These are phyloP conservation scores for Heliamphora pulchella DNA, from an alignment of 179 eudicot species.

Conservation along the genomic window DNA sequence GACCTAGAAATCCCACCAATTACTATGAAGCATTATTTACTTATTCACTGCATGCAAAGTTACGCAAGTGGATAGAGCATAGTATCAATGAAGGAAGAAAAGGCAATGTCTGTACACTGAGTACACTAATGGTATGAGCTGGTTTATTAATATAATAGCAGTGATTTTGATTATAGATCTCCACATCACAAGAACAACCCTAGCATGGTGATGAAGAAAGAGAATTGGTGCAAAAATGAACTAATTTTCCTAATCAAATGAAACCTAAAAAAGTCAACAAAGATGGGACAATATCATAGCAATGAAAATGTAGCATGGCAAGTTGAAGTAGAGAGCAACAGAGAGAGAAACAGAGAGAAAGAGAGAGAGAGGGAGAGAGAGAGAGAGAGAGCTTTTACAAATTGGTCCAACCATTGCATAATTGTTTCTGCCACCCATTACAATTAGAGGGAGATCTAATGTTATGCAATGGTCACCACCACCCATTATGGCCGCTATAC, in stretches of 20 bases:
- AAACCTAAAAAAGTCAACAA: neutral
- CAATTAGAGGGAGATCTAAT: no score
- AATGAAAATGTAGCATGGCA: neutral
- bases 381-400: no score
- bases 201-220: neutral
- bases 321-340: neutral
- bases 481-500: no score
- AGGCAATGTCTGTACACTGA: neutral
- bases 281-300: neutral
- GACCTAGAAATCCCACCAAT: neutral
- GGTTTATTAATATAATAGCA: neutral
- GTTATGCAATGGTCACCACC: no score
- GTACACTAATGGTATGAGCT: neutral
- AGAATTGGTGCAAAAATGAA: neutral
- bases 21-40: neutral
- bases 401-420: no score
- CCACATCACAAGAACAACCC: neutral
- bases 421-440: no score
- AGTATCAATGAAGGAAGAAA: neutral
- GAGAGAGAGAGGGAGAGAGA: no score
- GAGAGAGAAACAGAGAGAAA: neutral
- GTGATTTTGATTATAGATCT: neutral
- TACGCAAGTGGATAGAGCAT: neutral
- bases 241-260: neutral
- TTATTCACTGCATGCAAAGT: neutral